Evolutionary conservation across 352 stramenopile species (phyloP), one percentile per base, ranked within the genome.

Genomic region (Elongisporangium anandrum): DNA sequence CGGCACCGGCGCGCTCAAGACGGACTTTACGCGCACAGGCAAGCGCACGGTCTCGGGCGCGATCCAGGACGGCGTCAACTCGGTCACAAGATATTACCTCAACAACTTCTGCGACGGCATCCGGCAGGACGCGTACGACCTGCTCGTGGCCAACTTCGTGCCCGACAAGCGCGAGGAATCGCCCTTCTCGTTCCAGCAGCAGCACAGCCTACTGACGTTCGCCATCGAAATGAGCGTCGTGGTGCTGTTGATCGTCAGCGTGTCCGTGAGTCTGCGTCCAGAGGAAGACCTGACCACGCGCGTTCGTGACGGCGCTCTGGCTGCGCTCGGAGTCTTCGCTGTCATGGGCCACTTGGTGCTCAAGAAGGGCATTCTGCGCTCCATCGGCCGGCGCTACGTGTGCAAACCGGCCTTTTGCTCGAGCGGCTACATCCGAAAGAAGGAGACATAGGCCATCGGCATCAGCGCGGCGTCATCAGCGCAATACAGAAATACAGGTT

Each of bases 51-150:
- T 90, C 56, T 60, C 68, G 5, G 96, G 96, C 34, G 85, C 92
- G 38, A 50, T 99, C 39, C 87, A 98, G 61, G 96, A 99, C 78
- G 96, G 95, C 38, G 56, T 97, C 61, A 98, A 98, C 72, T 98
- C 92, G 39, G 70, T 98, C 47, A 96, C 90, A 62, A 73, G 96
- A 17, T 99, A 98, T 72, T 98, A 98, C 69, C 73, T 98, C 20
- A 98, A 98, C 74, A 98, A 98, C 69, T 98, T 99, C 74, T 61
- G 79, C 38, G 95, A 99, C 68, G 91, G 89, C 41, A 74, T 94
- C 63, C 88, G 81, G 54, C 94, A 98, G 69, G 95, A 98, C 70
- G 88, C 90, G 55, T 95, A 97, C 63, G 90, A 98, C 60, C 61
- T 98, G 20, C 66, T 98, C 22, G 79, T 97, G 5, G 89, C 78